These are phyloP conservation scores for Phytophthora agathidicida DNA, from an alignment of 352 stramenopile genomes.

Conservation along the genomic window DNA sequence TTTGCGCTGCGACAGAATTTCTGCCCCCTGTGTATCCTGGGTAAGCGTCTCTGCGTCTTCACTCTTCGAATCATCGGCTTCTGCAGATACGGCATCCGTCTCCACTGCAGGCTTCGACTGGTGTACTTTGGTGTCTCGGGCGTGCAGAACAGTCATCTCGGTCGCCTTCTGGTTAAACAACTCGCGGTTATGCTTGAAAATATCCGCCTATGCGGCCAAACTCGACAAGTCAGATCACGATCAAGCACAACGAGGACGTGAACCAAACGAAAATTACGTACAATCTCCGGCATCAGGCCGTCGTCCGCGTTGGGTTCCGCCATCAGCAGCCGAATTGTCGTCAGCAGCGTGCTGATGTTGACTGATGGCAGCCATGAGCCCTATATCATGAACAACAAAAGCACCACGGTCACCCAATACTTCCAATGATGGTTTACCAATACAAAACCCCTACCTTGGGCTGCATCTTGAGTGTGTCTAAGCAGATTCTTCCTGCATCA, in stretches of 20 bases:
- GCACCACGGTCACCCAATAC: background rate
- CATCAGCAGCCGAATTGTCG: conserved; percentile 92
- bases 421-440: background rate
- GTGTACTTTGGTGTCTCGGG: conserved; percentile 23
- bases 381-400: conserved; percentile 31
- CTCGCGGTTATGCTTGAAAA: conserved; percentile 81
- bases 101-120: conserved; percentile 5
- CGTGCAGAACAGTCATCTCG: conserved; percentile 67
- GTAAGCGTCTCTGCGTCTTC: conserved; percentile 14
- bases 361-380: conserved; percentile 92
- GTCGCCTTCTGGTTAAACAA: conserved; percentile 70
- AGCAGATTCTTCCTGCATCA: conserved; percentile 87
- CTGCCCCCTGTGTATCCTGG: conserved; percentile 18
- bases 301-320: conserved; percentile 91
- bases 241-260: background rate
- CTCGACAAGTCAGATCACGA: too few relatives aligned
- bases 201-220: too few relatives aligned
- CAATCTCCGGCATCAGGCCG: conserved; percentile 90
- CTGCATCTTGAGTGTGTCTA: conserved; percentile 93
- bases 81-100: background rate
- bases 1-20: conserved; percentile 15
- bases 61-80: background rate
- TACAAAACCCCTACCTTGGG: conserved; percentile 59
- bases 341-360: conserved; percentile 91
- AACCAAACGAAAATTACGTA: conserved; percentile 24